phyloP scores from a whole-genome alignment of 2,329 filamentous ascomycete species.

The Monilinia vaccinii-corymbosi region DNA sequence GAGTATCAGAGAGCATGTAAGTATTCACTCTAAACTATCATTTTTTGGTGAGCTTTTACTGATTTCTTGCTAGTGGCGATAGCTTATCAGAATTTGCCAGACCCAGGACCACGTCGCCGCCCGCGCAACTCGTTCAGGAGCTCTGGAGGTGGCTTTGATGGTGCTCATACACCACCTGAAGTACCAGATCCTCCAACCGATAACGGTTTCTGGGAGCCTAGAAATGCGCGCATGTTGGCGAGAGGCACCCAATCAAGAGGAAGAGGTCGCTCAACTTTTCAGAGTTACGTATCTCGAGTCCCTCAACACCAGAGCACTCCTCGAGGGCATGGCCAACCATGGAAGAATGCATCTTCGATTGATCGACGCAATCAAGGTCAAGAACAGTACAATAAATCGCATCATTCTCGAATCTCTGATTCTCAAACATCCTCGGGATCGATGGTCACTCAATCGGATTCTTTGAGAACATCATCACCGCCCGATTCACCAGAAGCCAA shows the following conservation, averaged over 20 bases:
- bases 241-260: background rate
- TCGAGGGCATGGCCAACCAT: background rate
- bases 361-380: background rate
- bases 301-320: constrained; percentile 2
- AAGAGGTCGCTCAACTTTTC: background rate
- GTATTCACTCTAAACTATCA: background rate
- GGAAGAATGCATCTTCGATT: background rate
- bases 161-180: background rate
- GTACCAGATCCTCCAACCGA: background rate
- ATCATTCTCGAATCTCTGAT: background rate
- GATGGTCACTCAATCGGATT: constrained; percentile 1
- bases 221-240: background rate
- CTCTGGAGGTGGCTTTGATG: background rate
- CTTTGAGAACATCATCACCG: background rate
- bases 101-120: background rate
- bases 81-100: background rate
- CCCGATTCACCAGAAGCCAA: background rate
- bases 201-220: background rate
- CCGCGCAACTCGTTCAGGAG: background rate
- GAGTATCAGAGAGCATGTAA: background rate
- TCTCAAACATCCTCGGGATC: background rate
- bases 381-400: background rate
- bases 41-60: background rate
- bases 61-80: background rate
- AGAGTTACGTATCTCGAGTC: background rate